Evolutionary conservation across 345 rosid species (phyloP), one percentile per base, ranked within the genome.

Genomic region (Salix exigua): DNA sequence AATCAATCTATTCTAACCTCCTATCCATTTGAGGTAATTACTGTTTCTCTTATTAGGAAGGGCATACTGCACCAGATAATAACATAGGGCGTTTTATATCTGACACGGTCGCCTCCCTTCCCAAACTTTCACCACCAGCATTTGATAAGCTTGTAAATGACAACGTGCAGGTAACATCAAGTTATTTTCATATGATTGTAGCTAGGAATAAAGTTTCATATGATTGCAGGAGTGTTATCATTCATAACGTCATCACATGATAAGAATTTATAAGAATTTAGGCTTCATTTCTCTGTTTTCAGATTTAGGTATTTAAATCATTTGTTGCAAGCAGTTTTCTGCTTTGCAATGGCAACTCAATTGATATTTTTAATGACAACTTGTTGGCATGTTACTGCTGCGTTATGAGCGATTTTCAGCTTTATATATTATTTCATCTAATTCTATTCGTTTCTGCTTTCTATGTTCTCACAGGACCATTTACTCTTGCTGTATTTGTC

Each of bases 101-200:
- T 14, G 97, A 91, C 9, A 76, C 91, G 42, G 91, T 94, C 50
- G 79, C 91, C 6, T 88, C 94, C 25, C 83, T 94, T 64, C 99
- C 98, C 2, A 92, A 89, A 83, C 73, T 94, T 60, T 80, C 97
- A 7, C 92, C 96, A 23, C 84, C 83, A 55, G 89, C 87, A 18
- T 90, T 96, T 18, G 98, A 96, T 83, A 91, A 90, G 87, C 94
- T 94, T 4, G 87, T 94, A 72, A 92, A 94, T 31, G 98, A 91
- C 82, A 89, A 85, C 62, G 85, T 96, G 75, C 99, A 94, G 98
- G 99, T 94, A 86, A 78, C 66, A 40, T 58, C 12, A 25, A 42
- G 68, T 61, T 76, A 30, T 70, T 61, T 26, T 9, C 11, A 23
- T 23, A 17, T 30, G 19, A 53, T 5, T 35, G 12, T 30, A 25